Percentiles rank a stretch among this genome's conserved stretches.
phyloP scores from a whole-genome alignment of 129 eudicot species.

The Mikania micrantha region DNA sequence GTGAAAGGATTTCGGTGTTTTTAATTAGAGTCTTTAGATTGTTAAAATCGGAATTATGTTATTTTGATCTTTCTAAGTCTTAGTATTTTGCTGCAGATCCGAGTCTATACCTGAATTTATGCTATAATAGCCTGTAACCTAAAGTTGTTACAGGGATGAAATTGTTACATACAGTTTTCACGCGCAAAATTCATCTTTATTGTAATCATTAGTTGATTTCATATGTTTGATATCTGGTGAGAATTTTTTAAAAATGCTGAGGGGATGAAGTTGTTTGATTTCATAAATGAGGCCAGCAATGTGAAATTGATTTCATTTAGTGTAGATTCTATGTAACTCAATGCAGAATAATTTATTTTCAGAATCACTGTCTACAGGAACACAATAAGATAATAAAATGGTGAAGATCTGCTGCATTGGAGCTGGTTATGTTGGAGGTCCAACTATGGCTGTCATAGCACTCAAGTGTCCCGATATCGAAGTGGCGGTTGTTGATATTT shows the following conservation, averaged over 20 bases:
- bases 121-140: not conserved
- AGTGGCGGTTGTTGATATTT: constrained; percentile 54
- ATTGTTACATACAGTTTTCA: not conserved
- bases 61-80: not conserved
- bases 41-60: not conserved
- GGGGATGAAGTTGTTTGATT: not conserved
- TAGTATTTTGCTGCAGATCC: constrained; percentile 8
- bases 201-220: constrained; percentile 4
- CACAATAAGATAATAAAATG: constrained; percentile 16
- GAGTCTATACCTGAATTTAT: not conserved
- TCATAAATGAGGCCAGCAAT: not conserved
- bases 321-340: not conserved
- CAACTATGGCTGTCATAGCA: constrained; percentile 69
- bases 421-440: constrained; percentile 73
- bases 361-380: not conserved
- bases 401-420: constrained; percentile 64
- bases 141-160: not conserved
- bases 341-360: not conserved
- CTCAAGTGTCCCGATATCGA: constrained; percentile 49
- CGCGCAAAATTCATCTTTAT: not conserved
- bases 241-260: not conserved
- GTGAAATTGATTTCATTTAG: not conserved
- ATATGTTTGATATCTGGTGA: not conserved
- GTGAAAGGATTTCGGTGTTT: not conserved
- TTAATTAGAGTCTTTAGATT: not conserved